A percentile compares a stretch with the other conserved stretches of the same genome.
These are phyloP conservation scores for Ogataea pini DNA, from an alignment of 805 yeast species.

Conservation along the genomic window DNA sequence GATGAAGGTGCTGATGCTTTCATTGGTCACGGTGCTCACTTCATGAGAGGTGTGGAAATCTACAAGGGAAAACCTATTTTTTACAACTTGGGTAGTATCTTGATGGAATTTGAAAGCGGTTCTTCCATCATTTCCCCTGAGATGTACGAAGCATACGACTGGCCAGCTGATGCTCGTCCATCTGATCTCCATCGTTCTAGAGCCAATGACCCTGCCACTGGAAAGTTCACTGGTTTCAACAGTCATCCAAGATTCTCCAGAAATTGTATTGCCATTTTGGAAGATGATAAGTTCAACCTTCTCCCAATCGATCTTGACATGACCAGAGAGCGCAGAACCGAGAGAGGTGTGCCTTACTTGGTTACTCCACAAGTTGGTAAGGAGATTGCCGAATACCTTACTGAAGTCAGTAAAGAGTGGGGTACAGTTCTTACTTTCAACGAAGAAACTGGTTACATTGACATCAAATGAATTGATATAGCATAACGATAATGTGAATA, in stretches of 20 bases:
- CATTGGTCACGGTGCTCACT: conserved; percentile 34
- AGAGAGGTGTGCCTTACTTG: conserved; percentile 31
- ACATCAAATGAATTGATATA: not conserved
- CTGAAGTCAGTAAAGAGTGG: conserved; percentile 28
- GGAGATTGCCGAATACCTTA: conserved; percentile 27
- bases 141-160: conserved; percentile 28
- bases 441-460: conserved; percentile 24
- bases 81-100: conserved; percentile 30
- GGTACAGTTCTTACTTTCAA: conserved; percentile 28
- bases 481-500: not conserved
- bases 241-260: conserved; percentile 29
- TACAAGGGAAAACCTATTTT: conserved; percentile 32
- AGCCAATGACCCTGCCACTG: conserved; percentile 28
- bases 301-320: conserved; percentile 32
- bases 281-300: conserved; percentile 24
- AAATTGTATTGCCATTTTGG: conserved; percentile 30
- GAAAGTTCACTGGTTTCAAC: conserved; percentile 31
- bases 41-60: conserved; percentile 34
- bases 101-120: conserved; percentile 34
- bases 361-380: conserved; percentile 26
- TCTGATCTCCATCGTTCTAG: conserved; percentile 31
- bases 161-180: conserved; percentile 28
- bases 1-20: conserved; percentile 32
- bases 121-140: conserved; percentile 30
- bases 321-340: conserved; percentile 24